Evolutionary conservation across 768 basidiomycete species (phyloP).

Genomic region (Russula sp.): DNA sequence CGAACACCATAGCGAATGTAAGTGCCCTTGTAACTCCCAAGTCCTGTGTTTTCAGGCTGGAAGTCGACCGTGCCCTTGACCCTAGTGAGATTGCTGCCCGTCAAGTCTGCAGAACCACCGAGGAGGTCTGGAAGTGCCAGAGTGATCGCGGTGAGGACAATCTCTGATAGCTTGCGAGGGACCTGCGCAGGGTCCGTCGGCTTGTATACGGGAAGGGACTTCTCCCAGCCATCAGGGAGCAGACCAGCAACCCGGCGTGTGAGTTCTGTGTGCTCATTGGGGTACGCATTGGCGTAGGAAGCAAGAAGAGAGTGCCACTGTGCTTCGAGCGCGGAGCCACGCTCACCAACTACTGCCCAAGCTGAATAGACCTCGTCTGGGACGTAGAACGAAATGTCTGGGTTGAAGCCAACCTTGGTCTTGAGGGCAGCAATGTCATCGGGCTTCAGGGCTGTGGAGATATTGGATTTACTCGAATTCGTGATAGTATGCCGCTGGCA

Average conservation of each 20-base stretch:
- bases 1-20: constrained; percentile 97
- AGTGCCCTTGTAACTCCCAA: constrained; percentile 79
- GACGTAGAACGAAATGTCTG: constrained; percentile 72
- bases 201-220: constrained; percentile 79
- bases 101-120: constrained; percentile 88
- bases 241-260: constrained; percentile 76
- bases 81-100: constrained; percentile 88
- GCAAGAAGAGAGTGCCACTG: constrained; percentile 68
- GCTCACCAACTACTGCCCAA: constrained; percentile 61
- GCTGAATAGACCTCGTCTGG: constrained; percentile 64
- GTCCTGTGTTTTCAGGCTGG: constrained; percentile 80
- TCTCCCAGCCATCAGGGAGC: constrained; percentile 85
- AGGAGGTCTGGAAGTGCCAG: constrained; percentile 76
- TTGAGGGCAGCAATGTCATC: constrained; percentile 86
- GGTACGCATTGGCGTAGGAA: constrained; percentile 71
- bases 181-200: constrained; percentile 79
- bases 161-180: constrained; percentile 89
- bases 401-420: constrained; percentile 75
- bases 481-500: background rate
- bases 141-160: constrained; percentile 70
- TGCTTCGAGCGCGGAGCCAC: constrained; percentile 67
- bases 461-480: constrained; percentile 14
- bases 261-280: constrained; percentile 81
- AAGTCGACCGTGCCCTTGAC: constrained; percentile 84
- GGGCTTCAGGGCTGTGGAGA: constrained; percentile 69